Conservation (phyloP, 257 asterid genomes). For the Nyctanthes arbortristis region DNA sequence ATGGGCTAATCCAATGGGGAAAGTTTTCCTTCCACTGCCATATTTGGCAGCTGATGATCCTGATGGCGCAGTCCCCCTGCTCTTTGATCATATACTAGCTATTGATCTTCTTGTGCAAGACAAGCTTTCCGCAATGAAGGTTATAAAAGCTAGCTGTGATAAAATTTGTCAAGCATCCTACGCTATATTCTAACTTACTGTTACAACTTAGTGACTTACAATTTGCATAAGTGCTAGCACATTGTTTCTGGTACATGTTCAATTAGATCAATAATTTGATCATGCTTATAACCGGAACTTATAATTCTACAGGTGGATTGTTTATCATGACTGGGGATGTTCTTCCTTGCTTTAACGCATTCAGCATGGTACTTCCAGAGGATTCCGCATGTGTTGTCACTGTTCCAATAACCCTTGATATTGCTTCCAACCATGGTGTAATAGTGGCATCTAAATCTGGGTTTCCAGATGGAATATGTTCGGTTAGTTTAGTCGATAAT, state of each 20-base stretch:
- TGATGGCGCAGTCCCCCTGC: conserved; percentile 92
- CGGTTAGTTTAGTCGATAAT: conserved; percentile 66
- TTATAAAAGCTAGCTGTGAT: conserved; percentile 37
- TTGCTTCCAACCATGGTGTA: conserved; percentile 96
- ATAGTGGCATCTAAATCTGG: conserved; percentile 75
- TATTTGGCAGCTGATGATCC: conserved; percentile 89
- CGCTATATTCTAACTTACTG: conserved; percentile 28
- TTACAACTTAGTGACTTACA: too few relatives aligned
- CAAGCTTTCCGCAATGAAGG: conserved; percentile 84
- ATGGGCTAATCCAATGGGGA: conserved; percentile 99
- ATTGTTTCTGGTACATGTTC: conserved; percentile 14
- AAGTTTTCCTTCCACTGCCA: conserved; percentile 95
- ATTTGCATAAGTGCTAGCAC: conserved; percentile 22
- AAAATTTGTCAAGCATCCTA: conserved; percentile 29
- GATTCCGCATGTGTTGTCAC: conserved; percentile 82
- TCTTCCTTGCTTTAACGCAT: conserved; percentile 98
- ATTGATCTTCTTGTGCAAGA: conserved; percentile 91
- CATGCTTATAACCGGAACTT: conserved; percentile 20
- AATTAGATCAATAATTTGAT: conserved; percentile 1
- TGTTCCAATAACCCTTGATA: conserved; percentile 88
- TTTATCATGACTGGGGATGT: conserved; percentile 99
- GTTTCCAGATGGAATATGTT: conserved; percentile 33
- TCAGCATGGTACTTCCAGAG: conserved; percentile 81
- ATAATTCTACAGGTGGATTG: conserved; percentile 69
- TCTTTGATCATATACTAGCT: conserved; percentile 95